Evolutionary conservation across 129 eudicot species (phyloP).

Genomic region (Lactuca sativa): DNA sequence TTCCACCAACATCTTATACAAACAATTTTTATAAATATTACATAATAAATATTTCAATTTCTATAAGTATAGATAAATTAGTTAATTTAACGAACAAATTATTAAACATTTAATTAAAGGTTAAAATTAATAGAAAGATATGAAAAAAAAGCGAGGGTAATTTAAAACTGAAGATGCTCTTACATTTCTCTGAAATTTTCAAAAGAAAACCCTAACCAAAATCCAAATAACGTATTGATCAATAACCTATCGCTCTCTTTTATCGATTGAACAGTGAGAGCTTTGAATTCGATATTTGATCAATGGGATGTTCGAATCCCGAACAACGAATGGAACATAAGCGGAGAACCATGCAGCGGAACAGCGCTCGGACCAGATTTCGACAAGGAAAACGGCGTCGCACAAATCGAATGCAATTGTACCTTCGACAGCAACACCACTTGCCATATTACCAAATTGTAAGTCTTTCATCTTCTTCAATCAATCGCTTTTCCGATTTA

Average conservation of each 20-base stretch:
- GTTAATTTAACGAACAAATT: too few species aligned
- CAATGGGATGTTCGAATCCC: conserved; percentile 44
- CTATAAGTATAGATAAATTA: too few species aligned
- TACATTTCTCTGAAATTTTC: too few species aligned
- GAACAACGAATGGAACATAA: conserved; percentile 39
- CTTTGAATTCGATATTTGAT: conserved; percentile 43
- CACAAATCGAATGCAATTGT: conserved; percentile 52
- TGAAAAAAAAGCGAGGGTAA: too few species aligned
- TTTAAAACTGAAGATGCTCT: too few species aligned
- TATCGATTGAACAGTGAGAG: conserved; percentile 35
- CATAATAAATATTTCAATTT: too few species aligned
- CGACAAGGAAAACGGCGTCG: conserved; percentile 27
- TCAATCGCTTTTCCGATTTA: neutral
- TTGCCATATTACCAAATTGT: conserved; percentile 49
- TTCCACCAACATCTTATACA: too few species aligned
- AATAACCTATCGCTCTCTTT: neutral
- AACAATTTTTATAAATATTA: too few species aligned
- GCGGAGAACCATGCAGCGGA: conserved; percentile 61
- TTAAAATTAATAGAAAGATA: too few species aligned
- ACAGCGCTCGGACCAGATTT: conserved; percentile 38
- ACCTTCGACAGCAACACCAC: conserved; percentile 36
- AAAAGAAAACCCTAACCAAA: too few species aligned
- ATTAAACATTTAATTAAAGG: too few species aligned
- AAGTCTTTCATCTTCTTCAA: conserved; percentile 31
- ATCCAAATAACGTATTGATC: too few species aligned